Evolutionary conservation across 805 yeast species (phyloP), one percentile per base, ranked within the genome.

Genomic region (Sugiyamaella boreocaroliniensis): DNA sequence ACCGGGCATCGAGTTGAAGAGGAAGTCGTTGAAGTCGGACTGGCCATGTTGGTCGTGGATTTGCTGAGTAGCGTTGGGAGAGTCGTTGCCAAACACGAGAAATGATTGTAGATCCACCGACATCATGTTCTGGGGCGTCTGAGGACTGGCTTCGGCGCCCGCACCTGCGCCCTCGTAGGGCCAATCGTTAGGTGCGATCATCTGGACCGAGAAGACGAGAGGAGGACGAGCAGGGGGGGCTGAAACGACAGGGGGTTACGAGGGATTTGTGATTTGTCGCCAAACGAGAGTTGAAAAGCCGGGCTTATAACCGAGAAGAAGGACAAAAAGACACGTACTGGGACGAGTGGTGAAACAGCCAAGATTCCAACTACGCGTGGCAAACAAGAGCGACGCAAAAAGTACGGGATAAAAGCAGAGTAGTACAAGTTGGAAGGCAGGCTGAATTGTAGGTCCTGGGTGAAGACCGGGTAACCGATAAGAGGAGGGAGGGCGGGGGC

Each of bases 91-190:
- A 43, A 29, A 45, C 48, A 52, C 43, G 34, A 29, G 32, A 43
- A 50, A 50, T 22, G 50, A 45, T 20, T 46, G 50, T 40, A 45
- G 20, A 22, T 50, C 50, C 18, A 45, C 50, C 12, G 49, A 34
- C 40, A 45, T 9, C 43, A 50, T 26, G n/a, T 46, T 46, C 10
- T 43, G 49, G 43, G 47, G 51, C 44, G 41, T 40, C 46, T 51
- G 51, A 10, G 37, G 37, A 14, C 37, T 32, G n/a, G 37, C 37
- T 14, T 32, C 37, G 11, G 37, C 3, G 37, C 37, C 37, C 11
- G 32, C 32, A 34, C 32, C 48, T 43, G 34, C 43, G 53, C 42
- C 50, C 46, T 47, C 49, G 34, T 50, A 34, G 44, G 15, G 12
- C 44, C 44, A 46, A 15, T 22, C 40, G 44, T 37, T 12, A 20